Evolutionary conservation across 148 eudicot genomes (phyloP), one percentile per base, ranked within the genome.

Genomic region (Vaccinium darrowii): DNA sequence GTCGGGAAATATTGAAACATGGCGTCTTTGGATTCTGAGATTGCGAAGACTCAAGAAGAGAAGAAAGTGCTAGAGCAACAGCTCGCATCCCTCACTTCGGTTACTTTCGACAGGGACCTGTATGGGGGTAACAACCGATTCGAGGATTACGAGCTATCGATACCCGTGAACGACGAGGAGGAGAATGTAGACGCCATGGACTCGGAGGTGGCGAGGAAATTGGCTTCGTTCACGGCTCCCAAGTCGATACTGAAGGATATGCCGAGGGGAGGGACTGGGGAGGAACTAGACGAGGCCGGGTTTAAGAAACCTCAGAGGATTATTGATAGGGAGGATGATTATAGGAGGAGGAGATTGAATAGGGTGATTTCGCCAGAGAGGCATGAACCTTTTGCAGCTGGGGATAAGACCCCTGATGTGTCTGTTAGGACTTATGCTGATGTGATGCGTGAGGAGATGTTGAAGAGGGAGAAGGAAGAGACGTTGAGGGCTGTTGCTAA

Each of bases 401-500:
- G 95, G 80, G 99, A 96, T 87, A 91, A 95, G 92, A 96, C 99
- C 21, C 99, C 99, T 1, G 95, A 93, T 78, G 92, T 88, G 50
- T 91, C 88, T 18, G 87, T 83, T 51, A 93, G 98, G 91, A 94
- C 95, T 12, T 96, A 96, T 88, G 93, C 88, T 0, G 99, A 96
- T 89, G 90, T 95, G 39, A 95, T 96, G 99, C 89, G 90, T 78
- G 99, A 96, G 82, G 93, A 93, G 87, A 90, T 92, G 8, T 78
- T 93, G 87, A 95, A 93, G 91, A 92, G 93, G 74, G 91, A 93
- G 60, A 93, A 93, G 76, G 95, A 93, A 88, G 97, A 92, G 78
- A 89, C 92, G 0, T 78, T 92, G 90, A 91, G 89, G 84, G 79
- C 63, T 2, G 93, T 96, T 89, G 91, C 94, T 0, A 90, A 92